Base-by-base conservation (phyloP, 2,329 filamentous ascomycete species). In the Colletotrichum trifolii region DNA sequence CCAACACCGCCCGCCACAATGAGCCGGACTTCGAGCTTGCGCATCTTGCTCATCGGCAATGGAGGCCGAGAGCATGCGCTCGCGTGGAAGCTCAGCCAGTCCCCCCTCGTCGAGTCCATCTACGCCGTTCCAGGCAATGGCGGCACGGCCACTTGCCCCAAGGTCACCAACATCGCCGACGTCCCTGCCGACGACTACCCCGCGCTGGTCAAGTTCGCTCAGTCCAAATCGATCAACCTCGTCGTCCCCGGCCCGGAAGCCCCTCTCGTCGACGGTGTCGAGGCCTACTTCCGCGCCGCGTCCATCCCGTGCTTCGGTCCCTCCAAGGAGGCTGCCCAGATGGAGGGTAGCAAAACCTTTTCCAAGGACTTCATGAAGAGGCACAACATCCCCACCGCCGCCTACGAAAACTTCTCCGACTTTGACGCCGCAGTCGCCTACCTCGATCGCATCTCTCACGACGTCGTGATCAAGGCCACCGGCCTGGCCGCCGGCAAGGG, bases 281-380 rank as follows among this genome's bases (percentile, higher is more conserved):
- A 89, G 69, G 87, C 86, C 66, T 87, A 86, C 76, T 94, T 94
- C 77, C 79, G 83, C n/a, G 48, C 15, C 66, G 85, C 81, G 46
- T 82, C 81, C 4, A 88, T 92, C 69, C 81, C 83, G 62, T 87
- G 84, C 70, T 94, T 93, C 72, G 91, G 90, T 0, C 91, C 91
- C 2, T 86, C 85, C 50, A 85, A 89, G 73, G 83, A 84, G 33
- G 91, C 91, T 10, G 91, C 91, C 9, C 82, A 84, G 42, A 89
- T 94, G 84, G 91, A 94, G 74, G 91, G 91, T 45, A 91, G 88
- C 71, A 94, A 94, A 77, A 87, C 90, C 1, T 94, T 91, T 73
- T 88, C 89, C 43, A 94, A 94, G 73, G 89, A 92, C 72, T 94
- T 94, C 73, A 94, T 94, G 91, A 84, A 87, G 72, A 83, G 85